A percentile compares a stretch with the other conserved stretches of the same genome.
phyloP scores from a whole-genome alignment of 768 basidiomycete genomes.

The Coprinopsis cinerea region DNA sequence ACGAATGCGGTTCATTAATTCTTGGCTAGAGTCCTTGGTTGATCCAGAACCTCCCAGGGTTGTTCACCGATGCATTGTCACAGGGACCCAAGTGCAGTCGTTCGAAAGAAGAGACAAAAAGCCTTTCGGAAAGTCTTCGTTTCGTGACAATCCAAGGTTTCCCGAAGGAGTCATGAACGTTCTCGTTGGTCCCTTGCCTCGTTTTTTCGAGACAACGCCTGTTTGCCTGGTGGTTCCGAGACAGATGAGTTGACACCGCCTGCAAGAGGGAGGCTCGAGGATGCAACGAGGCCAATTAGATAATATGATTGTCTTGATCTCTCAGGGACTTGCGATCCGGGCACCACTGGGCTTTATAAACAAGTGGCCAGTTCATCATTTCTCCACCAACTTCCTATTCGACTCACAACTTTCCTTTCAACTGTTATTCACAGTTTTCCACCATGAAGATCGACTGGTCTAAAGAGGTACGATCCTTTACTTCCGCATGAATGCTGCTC shows the following conservation, averaged over 20 bases:
- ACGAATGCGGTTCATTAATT: too few relatives aligned
- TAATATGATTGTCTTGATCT: background rate
- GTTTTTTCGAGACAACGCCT: conserved; percentile 4
- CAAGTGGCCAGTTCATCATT: background rate
- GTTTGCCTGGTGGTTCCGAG: background rate
- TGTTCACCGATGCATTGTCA: too few relatives aligned
- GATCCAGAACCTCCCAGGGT: too few relatives aligned
- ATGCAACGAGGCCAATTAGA: conserved; percentile 3
- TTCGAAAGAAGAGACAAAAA: too few relatives aligned
- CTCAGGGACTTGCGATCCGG: background rate
- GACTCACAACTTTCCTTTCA: conserved; percentile 8
- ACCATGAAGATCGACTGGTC: conserved; percentile 52
- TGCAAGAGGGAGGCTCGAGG: background rate
- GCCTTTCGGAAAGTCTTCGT: too few relatives aligned
- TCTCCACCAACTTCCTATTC: conserved; percentile 5
- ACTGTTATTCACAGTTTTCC: conserved; percentile 9
- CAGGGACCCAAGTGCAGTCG: too few relatives aligned
- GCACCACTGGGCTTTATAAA: conserved; percentile 4
- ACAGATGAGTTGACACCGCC: background rate
- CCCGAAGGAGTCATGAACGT: background rate
- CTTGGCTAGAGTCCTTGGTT: too few relatives aligned
- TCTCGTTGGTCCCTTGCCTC: too few relatives aligned
- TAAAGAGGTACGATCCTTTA: conserved; percentile 27
- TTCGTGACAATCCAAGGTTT: too few relatives aligned
- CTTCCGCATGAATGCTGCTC: background rate